Evolutionary conservation across 2,329 filamentous ascomycete genomes (phyloP).

Genomic region (Claviceps spartinae): DNA sequence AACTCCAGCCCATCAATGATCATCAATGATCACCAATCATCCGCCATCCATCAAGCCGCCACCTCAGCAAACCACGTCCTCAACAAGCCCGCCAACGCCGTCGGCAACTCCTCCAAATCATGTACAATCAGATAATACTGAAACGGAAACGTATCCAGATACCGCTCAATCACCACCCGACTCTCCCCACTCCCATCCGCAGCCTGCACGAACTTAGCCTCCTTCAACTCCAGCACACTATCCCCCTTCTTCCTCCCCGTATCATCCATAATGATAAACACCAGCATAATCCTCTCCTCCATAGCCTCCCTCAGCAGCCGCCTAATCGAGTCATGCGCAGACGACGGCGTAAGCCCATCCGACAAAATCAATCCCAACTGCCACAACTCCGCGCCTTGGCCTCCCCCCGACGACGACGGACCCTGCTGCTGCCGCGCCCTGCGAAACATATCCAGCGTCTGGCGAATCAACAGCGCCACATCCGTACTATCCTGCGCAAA

Average conservation of each 20-base stretch:
- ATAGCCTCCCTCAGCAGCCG: conserved; percentile 74
- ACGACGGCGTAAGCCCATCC: conserved; percentile 76
- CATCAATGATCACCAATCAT: not conserved
- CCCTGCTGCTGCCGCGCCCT: conserved; percentile 53
- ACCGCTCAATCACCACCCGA: conserved; percentile 71
- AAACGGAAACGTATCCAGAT: conserved; percentile 93
- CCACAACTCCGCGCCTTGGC: conserved; percentile 62
- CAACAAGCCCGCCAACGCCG: conserved; percentile 72
- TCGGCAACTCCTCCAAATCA: conserved; percentile 80
- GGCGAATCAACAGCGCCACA: conserved; percentile 61
- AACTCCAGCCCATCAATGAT: not conserved
- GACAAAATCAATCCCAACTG: conserved; percentile 88
- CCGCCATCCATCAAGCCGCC: conserved; percentile 21
- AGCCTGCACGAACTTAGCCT: conserved; percentile 67
- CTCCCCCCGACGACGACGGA: conserved; percentile 16
- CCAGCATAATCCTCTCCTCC: conserved; percentile 92
- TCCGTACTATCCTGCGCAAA: conserved; percentile 82
- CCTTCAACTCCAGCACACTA: conserved; percentile 77
- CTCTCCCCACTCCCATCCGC: conserved; percentile 26
- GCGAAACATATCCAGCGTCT: conserved; percentile 70
- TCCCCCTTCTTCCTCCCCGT: conserved; percentile 33
- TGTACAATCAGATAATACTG: conserved; percentile 92
- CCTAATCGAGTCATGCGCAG: conserved; percentile 69
- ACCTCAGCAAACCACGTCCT: conserved; percentile 90
- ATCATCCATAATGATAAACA: conserved; percentile 91